Base-by-base conservation (phyloP, 352 stramenopile species). In the Thalassiosira sp. region DNA sequence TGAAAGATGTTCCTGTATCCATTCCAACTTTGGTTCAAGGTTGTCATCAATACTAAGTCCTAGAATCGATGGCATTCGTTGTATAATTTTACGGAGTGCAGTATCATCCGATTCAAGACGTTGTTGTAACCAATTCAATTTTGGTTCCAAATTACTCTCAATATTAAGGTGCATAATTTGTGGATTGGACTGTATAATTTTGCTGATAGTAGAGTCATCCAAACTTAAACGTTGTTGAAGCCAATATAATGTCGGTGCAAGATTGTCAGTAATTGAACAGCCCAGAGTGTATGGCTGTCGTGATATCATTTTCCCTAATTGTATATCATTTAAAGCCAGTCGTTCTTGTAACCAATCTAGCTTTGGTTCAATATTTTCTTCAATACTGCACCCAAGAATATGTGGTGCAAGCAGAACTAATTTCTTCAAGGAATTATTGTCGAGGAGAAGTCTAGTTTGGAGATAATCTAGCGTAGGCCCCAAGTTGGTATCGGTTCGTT, bases 311-410 rank as follows among this genome's bases (percentile, higher is more conserved):
- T 72, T 65, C 5, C 49, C 7, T 1, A 72, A 20, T 31, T 28
- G 3, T 7, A 10, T 22, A 42, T 61, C 51, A 33, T 51, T 16
- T 31, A 72, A 43, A 25, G n/a, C 15, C 27, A 72, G 25, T 8
- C 62, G 48, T 45, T 31, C 49, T 59, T 61, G 46, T 8, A 72
- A 33, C 33, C 40, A 72, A 57, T 66, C 22, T 22, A 67, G 33
- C 16, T 20, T 67, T 7, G 40, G 22, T 28, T 67, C 58, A 8
- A 67, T 48, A n/a, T 64, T 64, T 13, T 46, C 40, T 28, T 64
- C 54, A 20, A 40, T 51, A 13, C 51, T 42, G 11, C 10, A 43
- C 13, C 2, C 2, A 46, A 70, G 18, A n/a, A 70, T 27, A 18
- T 48, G 43, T 27, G 61, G 61, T 5, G 61, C 61, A 20, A 11